Base-by-base conservation (phyloP, 176 grass and related monocot species). In the Carex myosuroides region DNA sequence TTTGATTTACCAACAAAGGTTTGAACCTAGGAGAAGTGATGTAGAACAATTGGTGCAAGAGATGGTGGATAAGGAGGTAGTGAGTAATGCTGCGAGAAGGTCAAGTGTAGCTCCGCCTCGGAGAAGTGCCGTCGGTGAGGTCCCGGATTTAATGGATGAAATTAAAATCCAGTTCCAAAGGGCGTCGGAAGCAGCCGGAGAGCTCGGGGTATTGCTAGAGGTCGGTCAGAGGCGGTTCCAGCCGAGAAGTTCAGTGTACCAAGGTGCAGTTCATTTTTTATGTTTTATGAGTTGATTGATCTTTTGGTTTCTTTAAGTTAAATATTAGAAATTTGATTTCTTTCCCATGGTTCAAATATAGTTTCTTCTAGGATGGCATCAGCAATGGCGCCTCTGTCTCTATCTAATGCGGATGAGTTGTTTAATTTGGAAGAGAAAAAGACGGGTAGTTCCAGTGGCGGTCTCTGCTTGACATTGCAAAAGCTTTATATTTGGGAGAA, bases 401-500 rank as follows among this genome's bases (percentile, higher is more conserved):
- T 88, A 20, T 89, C 85, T 61, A 86, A 79, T 66, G 81, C 60
- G 37, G 85, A 66, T 68, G 92, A 88, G 22, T 55, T 90, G 18
- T 48, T 89, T 57, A 87, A 86, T 76, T 83, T 92, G 16, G 87
- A 84, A 82, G 83, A 83, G 63, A 87, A 82, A 21, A 92, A 89
- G 81, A 54, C 76, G 80, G 58, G 37, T 37, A 58, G 81, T 66
- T 83, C 80, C 11, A 65, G 48, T 2, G 70, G 6, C 74, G 85
- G 80, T 82, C 72, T 99, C 57, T 91, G 91, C 79, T 92, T 63
- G 33, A 91, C 85, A 24, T 76, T 99, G 3, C 90, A 96, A 65
- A 99, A 92, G 84, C 87, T 99, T 62, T 95, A 92, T 84, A 88
- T 94, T 61, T 99, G 97, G 97, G 97, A 99, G 87, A 96, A 81